Conservation (phyloP, 2,329 filamentous ascomycete species). For the Aspergillus sp. region DNA sequence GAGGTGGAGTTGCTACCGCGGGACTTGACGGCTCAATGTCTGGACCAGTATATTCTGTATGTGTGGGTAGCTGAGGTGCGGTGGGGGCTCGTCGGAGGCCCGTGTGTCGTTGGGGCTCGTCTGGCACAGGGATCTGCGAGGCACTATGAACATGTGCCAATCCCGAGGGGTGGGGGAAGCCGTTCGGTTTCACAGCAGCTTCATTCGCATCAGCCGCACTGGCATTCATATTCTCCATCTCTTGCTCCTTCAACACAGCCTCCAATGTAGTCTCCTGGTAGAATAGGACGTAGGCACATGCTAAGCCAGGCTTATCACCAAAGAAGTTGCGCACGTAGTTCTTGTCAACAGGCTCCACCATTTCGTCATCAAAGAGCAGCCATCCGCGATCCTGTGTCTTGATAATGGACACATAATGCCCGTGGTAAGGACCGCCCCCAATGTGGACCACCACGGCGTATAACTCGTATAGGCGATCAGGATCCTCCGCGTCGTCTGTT, state of each 20-base stretch:
- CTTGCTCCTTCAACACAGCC: conserved; percentile 73
- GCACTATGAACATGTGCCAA: conserved; percentile 44
- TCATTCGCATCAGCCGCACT: conserved; percentile 44
- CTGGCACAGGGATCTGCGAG: conserved; percentile 36
- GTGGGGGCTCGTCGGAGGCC: conserved; percentile 44
- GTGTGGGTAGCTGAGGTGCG: conserved; percentile 51
- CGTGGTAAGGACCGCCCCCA: conserved; percentile 93
- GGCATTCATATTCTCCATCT: conserved; percentile 65
- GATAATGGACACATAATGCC: conserved; percentile 96
- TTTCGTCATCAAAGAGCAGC: conserved; percentile 96
- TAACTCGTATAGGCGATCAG: conserved; percentile 90
- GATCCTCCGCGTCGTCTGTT: conserved; percentile 90
- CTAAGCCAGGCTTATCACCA: conserved; percentile 84
- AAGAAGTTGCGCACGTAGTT: conserved; percentile 97
- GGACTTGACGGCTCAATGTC: conserved; percentile 26
- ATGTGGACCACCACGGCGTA: conserved; percentile 98
- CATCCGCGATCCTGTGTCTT: conserved; percentile 96
- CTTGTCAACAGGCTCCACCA: conserved; percentile 97
- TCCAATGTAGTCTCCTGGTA: conserved; percentile 86
- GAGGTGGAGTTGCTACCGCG: conserved; percentile 16
- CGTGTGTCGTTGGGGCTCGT: conserved; percentile 36
- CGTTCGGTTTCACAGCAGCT: conserved; percentile 33
- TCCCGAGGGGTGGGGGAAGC: conserved; percentile 31
- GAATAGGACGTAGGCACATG: conserved; percentile 95
- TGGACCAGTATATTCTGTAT: conserved; percentile 33